Conservation (phyloP, 768 basidiomycete species). For the Candolleomyces eurysporus region DNA sequence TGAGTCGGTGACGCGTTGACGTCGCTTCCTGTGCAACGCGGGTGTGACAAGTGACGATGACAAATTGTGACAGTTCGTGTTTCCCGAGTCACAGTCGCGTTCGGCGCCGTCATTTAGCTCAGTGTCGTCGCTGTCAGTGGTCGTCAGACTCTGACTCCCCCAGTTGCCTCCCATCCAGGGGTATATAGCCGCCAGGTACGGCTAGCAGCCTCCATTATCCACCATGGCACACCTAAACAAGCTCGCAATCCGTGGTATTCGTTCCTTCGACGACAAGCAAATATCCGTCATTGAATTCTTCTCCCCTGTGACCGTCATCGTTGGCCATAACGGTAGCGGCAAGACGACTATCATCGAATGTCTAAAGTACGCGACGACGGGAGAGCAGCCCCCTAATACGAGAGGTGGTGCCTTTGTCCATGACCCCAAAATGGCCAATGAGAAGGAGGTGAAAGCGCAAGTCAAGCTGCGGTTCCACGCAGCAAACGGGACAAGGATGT, state of each 20-base stretch:
- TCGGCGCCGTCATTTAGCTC: no score
- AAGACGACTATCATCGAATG: conserved; percentile 99
- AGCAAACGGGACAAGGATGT: conserved; percentile 86
- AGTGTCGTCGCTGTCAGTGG: no score
- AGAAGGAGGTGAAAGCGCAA: conserved; percentile 98
- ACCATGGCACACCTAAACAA: conserved; percentile 84
- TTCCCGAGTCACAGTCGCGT: no score
- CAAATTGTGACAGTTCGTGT: no score
- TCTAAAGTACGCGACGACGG: conserved; percentile 97
- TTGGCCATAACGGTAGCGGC: conserved; percentile 97
- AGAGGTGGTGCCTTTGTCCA: conserved; percentile 98
- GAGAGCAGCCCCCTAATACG: conserved; percentile 95
- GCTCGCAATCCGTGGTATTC: conserved; percentile 90
- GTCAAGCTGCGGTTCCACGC: conserved; percentile 93
- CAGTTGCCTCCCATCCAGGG: no score
- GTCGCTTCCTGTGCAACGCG: no score
- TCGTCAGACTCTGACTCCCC: no score
- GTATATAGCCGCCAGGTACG: not conserved
- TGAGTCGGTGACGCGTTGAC: no score
- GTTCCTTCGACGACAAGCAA: conserved; percentile 95
- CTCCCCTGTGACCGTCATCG: conserved; percentile 95
- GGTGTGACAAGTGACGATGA: no score
- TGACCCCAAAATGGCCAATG: conserved; percentile 99
- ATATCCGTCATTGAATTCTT: conserved; percentile 96
- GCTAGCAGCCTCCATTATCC: not conserved